Percentiles rank a stretch among this genome's conserved stretches.
Evolutionary conservation across 805 yeast genomes (phyloP).

Genomic region (Pichia occidentalis): DNA sequence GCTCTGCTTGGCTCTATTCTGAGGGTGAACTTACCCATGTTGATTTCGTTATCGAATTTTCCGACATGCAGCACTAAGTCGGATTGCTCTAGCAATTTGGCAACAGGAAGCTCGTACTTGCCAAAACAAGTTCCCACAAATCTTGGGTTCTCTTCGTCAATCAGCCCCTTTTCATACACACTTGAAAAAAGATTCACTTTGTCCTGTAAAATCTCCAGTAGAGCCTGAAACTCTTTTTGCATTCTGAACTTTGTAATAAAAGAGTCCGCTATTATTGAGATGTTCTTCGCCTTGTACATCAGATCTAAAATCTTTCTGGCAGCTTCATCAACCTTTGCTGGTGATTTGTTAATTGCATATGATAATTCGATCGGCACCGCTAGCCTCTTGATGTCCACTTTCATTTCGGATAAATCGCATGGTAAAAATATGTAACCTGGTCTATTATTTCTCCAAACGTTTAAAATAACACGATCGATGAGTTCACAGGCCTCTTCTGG

Average conservation of each 20-base stretch:
- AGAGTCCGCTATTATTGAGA: slow-evolving; percentile 38
- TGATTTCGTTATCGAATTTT: slow-evolving; percentile 54
- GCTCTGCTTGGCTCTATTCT: slow-evolving; percentile 21
- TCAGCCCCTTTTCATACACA: slow-evolving; percentile 33
- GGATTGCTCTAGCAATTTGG: slow-evolving; percentile 39
- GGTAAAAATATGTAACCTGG: slow-evolving; percentile 87
- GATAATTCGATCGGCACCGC: slow-evolving; percentile 24
- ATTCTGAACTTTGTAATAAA: slow-evolving; percentile 35
- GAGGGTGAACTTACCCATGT: slow-evolving; percentile 53
- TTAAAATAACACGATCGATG: slow-evolving; percentile 60
- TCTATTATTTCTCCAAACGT: slow-evolving; percentile 51
- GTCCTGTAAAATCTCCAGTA: slow-evolving; percentile 29
- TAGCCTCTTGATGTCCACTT: slow-evolving; percentile 34
- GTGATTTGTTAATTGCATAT: slow-evolving; percentile 16
- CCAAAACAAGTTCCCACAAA: slow-evolving; percentile 42
- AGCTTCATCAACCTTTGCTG: slow-evolving; percentile 18
- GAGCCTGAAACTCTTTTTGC: slow-evolving; percentile 23
- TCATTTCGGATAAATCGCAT: slow-evolving; percentile 56
- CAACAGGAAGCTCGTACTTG: slow-evolving; percentile 25
- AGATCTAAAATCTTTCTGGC: slow-evolving; percentile 29
- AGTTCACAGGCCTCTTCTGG: slow-evolving; percentile 46
- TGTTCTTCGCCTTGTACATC: slow-evolving; percentile 33
- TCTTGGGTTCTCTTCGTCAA: slow-evolving; percentile 36
- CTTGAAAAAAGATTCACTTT: slow-evolving; percentile 37
- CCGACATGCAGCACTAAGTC: slow-evolving; percentile 75